Conservation (phyloP, 176 grass and related monocot species). For the Echinochloa phyllopogon region DNA sequence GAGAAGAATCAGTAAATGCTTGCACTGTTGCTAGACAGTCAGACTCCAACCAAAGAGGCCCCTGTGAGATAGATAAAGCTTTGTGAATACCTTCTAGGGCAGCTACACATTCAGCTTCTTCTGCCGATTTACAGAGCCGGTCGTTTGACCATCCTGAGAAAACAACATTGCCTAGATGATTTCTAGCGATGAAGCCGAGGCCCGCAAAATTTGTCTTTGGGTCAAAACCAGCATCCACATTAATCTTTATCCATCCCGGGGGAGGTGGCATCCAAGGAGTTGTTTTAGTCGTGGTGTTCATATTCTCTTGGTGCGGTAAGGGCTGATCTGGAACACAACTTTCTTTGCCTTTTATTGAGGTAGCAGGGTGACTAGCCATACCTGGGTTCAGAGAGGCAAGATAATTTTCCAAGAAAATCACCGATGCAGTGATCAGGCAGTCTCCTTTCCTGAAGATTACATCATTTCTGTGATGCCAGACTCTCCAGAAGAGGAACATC, state of each 20-base stretch:
- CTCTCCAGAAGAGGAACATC: background rate
- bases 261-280: background rate
- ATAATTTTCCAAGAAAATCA: no score
- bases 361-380: no score
- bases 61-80: no score
- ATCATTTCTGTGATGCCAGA: background rate
- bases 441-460: background rate
- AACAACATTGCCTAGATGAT: background rate
- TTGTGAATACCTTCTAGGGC: no score
- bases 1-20: no score
- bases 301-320: rapidly evolving
- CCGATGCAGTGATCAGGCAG: background rate
- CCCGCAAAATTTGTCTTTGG: background rate
- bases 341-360: no score
- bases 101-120: no score
- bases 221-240: background rate
- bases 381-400: no score
- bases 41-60: no score
- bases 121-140: background rate
- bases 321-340: rapidly evolving
- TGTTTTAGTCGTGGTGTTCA: background rate
- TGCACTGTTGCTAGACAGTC: no score
- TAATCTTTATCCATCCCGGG: background rate
- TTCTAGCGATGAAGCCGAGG: background rate
- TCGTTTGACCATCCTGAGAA: background rate